Base-by-base conservation (phyloP, 1,284 basidiomycete genomes). In the Trametes hirsuta region DNA sequence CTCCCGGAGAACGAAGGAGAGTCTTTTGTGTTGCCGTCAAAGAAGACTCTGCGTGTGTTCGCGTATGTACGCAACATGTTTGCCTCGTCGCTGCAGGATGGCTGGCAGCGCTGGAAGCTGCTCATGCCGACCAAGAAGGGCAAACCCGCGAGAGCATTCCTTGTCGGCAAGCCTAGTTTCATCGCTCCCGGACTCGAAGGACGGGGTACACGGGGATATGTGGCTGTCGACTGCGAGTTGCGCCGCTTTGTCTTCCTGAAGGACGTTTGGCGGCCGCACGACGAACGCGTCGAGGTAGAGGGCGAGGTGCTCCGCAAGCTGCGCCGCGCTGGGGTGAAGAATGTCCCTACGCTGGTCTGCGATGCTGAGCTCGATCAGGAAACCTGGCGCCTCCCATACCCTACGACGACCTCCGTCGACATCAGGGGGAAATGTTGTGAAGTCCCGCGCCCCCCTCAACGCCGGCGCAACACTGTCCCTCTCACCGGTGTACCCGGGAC, bases 301-400 rank as follows among this genome's bases (percentile, higher is more conserved):
- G 65, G 62, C 5, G 55, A 64, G 22, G 22, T 46, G 6, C 47
- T 64, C 2, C 37, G 22, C 6, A 24, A 45, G 36, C 48, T 66
- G 22, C 54, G 55, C 30, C 22, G 42, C 12, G 46, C 25, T 15
- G 22, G 36, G 0, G 55, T 63, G 11, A 11, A 10, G 14, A 37
- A 66, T 21, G 52, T 63, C 11, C 64, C 64, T 12, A 63, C 58
- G 1, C 41, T 66, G 3, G 15, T 63, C 21, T 63, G 57, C n/a
- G 59, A 66, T 12, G 64, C 56, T 1, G 61, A 61, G 18, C 47
- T 66, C 6, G 54, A 40, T 4, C 63, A 65, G 18, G 42, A 18
- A 6, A 44, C 21, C 5, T 21, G 15, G 42, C 21, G 24, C 9
- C 14, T 11, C 25, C 25, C 49, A 0, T 10, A 11, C 24, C 21